Evolutionary conservation across 1,284 basidiomycete genomes (phyloP), one percentile per base, ranked within the genome.

Genomic region (Ustilago sp.): DNA sequence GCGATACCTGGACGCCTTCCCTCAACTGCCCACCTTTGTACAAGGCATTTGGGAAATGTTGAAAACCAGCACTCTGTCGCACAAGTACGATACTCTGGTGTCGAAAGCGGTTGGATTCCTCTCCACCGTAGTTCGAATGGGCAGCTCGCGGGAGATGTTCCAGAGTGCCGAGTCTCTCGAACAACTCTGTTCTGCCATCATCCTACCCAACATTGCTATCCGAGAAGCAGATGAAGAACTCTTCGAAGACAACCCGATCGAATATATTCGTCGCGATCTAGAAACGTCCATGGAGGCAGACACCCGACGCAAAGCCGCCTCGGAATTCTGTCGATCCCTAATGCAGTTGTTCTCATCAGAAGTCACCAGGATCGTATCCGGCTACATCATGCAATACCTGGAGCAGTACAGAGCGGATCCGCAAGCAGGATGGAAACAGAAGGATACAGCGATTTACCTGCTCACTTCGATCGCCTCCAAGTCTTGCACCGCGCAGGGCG

Each of bases 221-320:
- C 89, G 95, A 87, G 92, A 93, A 60, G 92, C 94, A 75, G 95
- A 98, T 74, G 90, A 95, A 68, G 96, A 99, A 83, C 92, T 95
- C 87, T 98, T 99, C 83, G 94, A 98, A 87, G 96, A 99, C 74
- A 95, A 98, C 80, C 96, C 96, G 0, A 90, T 96, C 54, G 96
- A 98, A 85, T 99, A 93, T 86, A 94, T 99, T 77, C 91, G 95
- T 19, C 89, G 94, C 35, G 95, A 98, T 85, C 88, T 99, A 15
- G 91, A 93, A n/a, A 79, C 79, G 17, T 88, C 89, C 35, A 68
- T 77, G 47, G 89, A 89, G 69, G 88, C 87, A 57, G 89, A 93
- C 55, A 98, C 95, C 0, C 90, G 95, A 32, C 89, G 97, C 47
- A 94, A 96, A 78, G 93, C 95, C 0, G 96, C 95, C 0, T 93